These are phyloP conservation scores for Saururus chinensis DNA, from an alignment of 164 flowering plant species.

Conservation along the genomic window DNA sequence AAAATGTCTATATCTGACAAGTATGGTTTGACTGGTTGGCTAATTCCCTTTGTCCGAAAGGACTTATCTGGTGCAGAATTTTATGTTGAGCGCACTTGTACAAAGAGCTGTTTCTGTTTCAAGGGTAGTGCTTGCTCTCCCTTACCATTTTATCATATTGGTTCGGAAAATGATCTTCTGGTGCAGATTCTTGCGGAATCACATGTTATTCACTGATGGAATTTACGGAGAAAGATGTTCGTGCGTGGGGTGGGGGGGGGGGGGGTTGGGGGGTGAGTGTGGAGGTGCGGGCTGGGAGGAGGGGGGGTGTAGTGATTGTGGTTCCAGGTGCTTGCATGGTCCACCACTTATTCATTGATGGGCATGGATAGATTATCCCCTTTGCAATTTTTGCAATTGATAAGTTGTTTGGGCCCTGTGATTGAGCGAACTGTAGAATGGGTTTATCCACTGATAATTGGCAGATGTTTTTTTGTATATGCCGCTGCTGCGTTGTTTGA, in stretches of 20 bases:
- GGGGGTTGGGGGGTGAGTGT: too few relatives aligned
- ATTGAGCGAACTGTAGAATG: background rate
- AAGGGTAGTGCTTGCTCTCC: background rate
- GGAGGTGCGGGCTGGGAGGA: too few relatives aligned
- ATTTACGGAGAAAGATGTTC: too few relatives aligned
- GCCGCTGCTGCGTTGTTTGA: background rate
- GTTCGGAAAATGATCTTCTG: background rate
- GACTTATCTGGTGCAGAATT: background rate
- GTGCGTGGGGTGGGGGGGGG: too few relatives aligned
- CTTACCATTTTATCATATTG: background rate
- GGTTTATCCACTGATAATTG: background rate
- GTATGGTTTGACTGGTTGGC: background rate
- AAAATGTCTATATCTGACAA: constrained; percentile 71
- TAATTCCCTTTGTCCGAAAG: background rate
- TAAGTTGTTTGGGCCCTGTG: background rate
- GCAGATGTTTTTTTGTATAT: too few relatives aligned
- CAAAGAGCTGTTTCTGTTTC: background rate
- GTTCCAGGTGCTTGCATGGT: background rate
- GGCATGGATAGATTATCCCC: background rate
- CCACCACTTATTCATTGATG: background rate
- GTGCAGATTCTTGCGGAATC: background rate
- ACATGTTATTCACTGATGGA: background rate
- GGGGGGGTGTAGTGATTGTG: background rate
- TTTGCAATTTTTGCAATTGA: too few relatives aligned
- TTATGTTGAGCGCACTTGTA: background rate